Evolutionary conservation across 345 rosid genomes (phyloP), one percentile per base, ranked within the genome.

Genomic region (Moricandia arvensis): DNA sequence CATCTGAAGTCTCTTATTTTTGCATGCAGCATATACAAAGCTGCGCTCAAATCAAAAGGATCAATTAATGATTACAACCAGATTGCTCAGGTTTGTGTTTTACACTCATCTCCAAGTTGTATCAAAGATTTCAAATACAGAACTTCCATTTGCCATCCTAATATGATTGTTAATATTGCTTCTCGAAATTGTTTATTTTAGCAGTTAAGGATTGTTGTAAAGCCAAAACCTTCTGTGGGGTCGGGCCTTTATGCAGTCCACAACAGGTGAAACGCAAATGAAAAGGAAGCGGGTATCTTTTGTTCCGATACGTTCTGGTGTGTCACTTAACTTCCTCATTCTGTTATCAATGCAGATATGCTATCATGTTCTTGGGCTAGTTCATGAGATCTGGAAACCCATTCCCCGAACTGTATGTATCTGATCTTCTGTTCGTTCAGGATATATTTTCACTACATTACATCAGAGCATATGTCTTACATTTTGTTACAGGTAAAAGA

Each of bases 321-420:
- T 75, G 38, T 75, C 55, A 70, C 69, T 34, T 74, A 55, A 65
- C 51, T 76, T 72, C 79, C 75, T 77, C 69, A 67, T 72, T 66
- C 12, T 73, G 65, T 71, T 26, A 30, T 64, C 76, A 76, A 66
- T 73, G 84, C 97, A 95, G 99, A 91, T 95, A 81, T 95, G 99
- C 86, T 95, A 95, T 80, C 97, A 90, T 81, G 88, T 89, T 72
- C 97, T 95, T 63, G 99, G 99, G 57, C 80, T 95, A 76, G 95
- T 95, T 77, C 99, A 95, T 82, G 92, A 90, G 79, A 89, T 95
- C 79, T 95, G 99, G 99, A 95, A 87, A 29, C 97, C 99, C 60
- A 83, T 91, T 75, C 99, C 99, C 60, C 85, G 96, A 76, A 87
- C 97, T 58, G 99, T 95, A 77, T 0, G 88, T 82, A 77, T 81